These are phyloP conservation scores for Aspergillus sp. DNA, from an alignment of 2,329 filamentous ascomycete genomes.

Conservation along the genomic window DNA sequence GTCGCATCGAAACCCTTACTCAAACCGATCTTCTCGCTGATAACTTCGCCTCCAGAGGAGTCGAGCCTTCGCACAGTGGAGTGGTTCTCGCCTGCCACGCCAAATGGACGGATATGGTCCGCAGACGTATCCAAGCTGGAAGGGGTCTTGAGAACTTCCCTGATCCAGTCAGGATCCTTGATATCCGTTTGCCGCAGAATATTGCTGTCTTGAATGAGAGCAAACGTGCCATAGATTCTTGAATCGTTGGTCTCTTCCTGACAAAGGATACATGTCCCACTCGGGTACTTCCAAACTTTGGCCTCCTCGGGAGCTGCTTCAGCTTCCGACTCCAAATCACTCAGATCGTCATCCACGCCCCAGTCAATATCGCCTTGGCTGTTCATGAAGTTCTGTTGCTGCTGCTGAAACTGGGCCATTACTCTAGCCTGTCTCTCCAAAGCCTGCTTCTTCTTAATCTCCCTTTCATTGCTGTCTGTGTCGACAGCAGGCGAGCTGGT, in stretches of 20 bases:
- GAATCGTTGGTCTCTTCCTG: conserved; percentile 92
- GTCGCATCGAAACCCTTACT: conserved; percentile 78
- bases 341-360: conserved; percentile 73
- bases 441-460: conserved; percentile 83
- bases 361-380: conserved; percentile 82
- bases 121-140: conserved; percentile 76
- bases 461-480: conserved; percentile 50
- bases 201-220: conserved; percentile 74
- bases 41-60: conserved; percentile 60
- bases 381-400: conserved; percentile 89
- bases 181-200: conserved; percentile 82
- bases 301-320: conserved; percentile 54
- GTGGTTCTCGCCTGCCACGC: conserved; percentile 79
- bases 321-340: conserved; percentile 49
- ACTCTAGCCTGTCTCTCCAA: conserved; percentile 82
- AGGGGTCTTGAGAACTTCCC: conserved; percentile 72
- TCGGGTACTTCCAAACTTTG: conserved; percentile 81
- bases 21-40: conserved; percentile 69
- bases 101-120: conserved; percentile 77
- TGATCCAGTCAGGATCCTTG: conserved; percentile 70
- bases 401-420: conserved; percentile 96
- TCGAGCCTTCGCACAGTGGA: conserved; percentile 68
- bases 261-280: conserved; percentile 88
- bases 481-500: conserved; percentile 70
- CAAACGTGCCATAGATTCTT: conserved; percentile 85